Conservation (phyloP, 495 filamentous ascomycete species). For the Lasiosphaeria miniovina region DNA sequence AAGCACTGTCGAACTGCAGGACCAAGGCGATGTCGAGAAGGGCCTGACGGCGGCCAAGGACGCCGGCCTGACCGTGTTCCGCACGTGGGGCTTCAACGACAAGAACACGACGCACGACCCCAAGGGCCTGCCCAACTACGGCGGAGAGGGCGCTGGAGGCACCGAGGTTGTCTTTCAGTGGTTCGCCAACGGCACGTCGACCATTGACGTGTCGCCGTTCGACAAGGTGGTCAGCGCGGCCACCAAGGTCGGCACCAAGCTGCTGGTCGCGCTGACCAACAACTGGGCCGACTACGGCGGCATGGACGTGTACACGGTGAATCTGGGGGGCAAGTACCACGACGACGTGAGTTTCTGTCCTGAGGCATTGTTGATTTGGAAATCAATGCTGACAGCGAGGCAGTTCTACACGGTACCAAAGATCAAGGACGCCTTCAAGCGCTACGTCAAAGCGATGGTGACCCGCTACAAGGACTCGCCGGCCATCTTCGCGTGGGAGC, state of each 20-base stretch:
- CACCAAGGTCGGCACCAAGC: conserved; percentile 54
- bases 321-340: conserved; percentile 38
- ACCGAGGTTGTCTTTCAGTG: conserved; percentile 50
- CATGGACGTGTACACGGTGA: conserved; percentile 43
- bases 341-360: conserved; percentile 25
- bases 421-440: conserved; percentile 48
- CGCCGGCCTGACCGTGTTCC: conserved; percentile 61
- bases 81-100: conserved; percentile 62
- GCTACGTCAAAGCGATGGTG: conserved; percentile 49
- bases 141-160: conserved; percentile 46
- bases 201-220: conserved; percentile 60
- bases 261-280: conserved; percentile 53
- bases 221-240: conserved; percentile 65
- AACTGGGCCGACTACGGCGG: conserved; percentile 56
- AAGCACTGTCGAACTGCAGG: conserved; percentile 21
- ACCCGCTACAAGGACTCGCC: conserved; percentile 48
- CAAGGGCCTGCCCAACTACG: conserved; percentile 40
- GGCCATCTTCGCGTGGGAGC: conserved; percentile 54
- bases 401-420: conserved; percentile 43
- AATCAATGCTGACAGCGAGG: conserved; percentile 7
- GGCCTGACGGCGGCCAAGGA: conserved; percentile 52
- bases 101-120: conserved; percentile 53
- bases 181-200: conserved; percentile 41
- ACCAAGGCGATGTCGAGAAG: conserved; percentile 59
- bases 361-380: neutral